Evolutionary conservation across 768 basidiomycete genomes (phyloP), one percentile per base, ranked within the genome.

Genomic region (Xanthoconium stramineum): DNA sequence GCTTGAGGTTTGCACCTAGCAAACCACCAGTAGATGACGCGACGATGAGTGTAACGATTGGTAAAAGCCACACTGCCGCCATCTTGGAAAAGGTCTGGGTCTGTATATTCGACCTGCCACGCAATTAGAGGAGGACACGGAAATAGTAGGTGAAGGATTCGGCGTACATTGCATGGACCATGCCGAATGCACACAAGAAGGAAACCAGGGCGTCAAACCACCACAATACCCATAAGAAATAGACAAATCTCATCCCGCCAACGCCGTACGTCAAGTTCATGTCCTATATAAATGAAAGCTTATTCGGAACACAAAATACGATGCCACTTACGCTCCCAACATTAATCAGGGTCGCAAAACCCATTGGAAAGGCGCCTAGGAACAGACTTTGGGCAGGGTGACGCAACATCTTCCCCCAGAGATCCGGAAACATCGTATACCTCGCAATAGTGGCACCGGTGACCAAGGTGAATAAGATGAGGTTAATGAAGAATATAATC

Each of bases 1-100:
- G 59, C 19, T 59, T 57, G 14, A 83, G 69, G 30, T 74, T 72
- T 7, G 63, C 50, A 3, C 78, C 72, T 33, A 83, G 57, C 46
- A 83, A 65, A 19, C 76, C 77, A 11, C 83, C 82, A 0, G 79
- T 72, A 3, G 82, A 76, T 5, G 80, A 78, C 19, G 79, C 77
- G 68, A 84, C 83, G 56, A 83, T 69, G 24, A 79, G 76, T 2
- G 82, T 70, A n/a, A 84, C 78, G 36, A 80, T 73, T 13, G 81
- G 81, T 13, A 82, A 73, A 10, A 83, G 74, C 80, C 80, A 81
- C 3, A 76, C 69, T 9, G 77, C 72, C 0, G 76, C 73, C 65
- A 81, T 72, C 15, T 71, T 71, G 24, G 74, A 62, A 39, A 76
- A 48, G 1, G 70, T 61, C 40, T 83, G 79, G 12, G 69, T 66